phyloP scores from a whole-genome alignment of 1,139 yeast genomes.

The Pichia sp. region DNA sequence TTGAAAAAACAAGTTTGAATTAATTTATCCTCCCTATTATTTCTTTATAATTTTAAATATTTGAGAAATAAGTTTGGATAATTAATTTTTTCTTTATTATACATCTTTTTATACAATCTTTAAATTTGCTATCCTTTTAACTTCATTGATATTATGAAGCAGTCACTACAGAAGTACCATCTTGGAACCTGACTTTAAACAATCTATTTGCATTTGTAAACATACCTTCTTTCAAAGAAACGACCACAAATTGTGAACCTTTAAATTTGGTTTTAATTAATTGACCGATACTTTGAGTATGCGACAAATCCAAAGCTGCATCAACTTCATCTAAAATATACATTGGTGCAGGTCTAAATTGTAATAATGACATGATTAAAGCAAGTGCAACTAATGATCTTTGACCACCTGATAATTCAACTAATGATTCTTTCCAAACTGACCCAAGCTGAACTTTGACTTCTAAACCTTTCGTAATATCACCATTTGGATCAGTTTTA shows the following conservation, averaged over 20 bases:
- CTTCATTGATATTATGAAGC: conserved; percentile 32
- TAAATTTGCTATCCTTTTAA: not conserved
- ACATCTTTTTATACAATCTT: not conserved
- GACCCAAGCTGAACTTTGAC: conserved; percentile 86
- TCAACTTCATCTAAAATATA: conserved; percentile 99
- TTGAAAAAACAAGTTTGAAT: too few relatives aligned
- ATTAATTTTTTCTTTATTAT: not conserved
- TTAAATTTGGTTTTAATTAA: conserved; percentile 89
- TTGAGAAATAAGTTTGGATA: not conserved
- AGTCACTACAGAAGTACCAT: conserved; percentile 91
- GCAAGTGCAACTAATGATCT: conserved; percentile 89
- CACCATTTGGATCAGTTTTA: conserved; percentile 62
- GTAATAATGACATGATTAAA: conserved; percentile 90
- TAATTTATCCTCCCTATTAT: too few relatives aligned
- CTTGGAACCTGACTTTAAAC: conserved; percentile 89
- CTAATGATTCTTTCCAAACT: conserved; percentile 94
- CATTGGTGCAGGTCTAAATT: conserved; percentile 92
- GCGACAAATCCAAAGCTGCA: conserved; percentile 95
- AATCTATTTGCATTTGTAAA: conserved; percentile 94
- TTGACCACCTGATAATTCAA: conserved; percentile 96
- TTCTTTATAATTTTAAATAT: too few relatives aligned
- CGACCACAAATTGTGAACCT: conserved; percentile 95
- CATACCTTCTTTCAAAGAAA: conserved; percentile 96
- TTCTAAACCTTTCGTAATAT: conserved; percentile 86
- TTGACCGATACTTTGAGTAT: conserved; percentile 96